These are phyloP conservation scores for Colletotrichum sp. DNA, from an alignment of 2,329 filamentous ascomycete species.

Conservation along the genomic window DNA sequence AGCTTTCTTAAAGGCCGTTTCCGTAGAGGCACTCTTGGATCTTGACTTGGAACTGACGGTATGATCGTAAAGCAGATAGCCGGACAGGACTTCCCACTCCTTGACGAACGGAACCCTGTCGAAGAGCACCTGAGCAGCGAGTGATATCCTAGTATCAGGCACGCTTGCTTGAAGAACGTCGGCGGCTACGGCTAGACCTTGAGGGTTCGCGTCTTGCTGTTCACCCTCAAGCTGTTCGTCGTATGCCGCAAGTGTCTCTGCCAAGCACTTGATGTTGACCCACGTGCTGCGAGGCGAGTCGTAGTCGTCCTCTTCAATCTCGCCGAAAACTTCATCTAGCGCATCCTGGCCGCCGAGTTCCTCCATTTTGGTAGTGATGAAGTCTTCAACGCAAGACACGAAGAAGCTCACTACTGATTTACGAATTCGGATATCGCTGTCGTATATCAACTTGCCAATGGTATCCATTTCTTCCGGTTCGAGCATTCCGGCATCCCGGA, in stretches of 20 bases:
- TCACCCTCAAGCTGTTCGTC: conserved; percentile 72
- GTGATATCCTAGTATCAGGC: conserved; percentile 80
- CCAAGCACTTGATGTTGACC: conserved; percentile 91
- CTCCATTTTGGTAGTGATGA: conserved; percentile 80
- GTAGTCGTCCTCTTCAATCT: conserved; percentile 75
- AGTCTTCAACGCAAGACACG: conserved; percentile 82
- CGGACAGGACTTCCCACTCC: conserved; percentile 87
- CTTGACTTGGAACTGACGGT: conserved; percentile 65
- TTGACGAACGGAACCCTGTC: conserved; percentile 81
- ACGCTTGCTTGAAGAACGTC: conserved; percentile 66
- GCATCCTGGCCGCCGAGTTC: conserved; percentile 82
- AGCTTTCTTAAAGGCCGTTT: conserved; percentile 70
- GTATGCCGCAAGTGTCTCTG: conserved; percentile 82
- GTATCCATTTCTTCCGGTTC: conserved; percentile 91
- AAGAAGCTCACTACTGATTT: conserved; percentile 93
- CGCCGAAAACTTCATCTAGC: conserved; percentile 76
- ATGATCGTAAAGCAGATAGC: conserved; percentile 92
- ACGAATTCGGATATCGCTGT: conserved; percentile 81
- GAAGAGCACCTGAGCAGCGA: conserved; percentile 86
- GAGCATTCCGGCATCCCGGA: conserved; percentile 84
- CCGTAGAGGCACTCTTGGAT: conserved; percentile 60
- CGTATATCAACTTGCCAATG: conserved; percentile 87
- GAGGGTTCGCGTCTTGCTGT: conserved; percentile 46
- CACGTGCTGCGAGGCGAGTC: conserved; percentile 80
- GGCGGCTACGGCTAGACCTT: conserved; percentile 54